Conservation (phyloP, 2,329 filamentous ascomycete genomes). For the Simplicillium aogashimaense region DNA sequence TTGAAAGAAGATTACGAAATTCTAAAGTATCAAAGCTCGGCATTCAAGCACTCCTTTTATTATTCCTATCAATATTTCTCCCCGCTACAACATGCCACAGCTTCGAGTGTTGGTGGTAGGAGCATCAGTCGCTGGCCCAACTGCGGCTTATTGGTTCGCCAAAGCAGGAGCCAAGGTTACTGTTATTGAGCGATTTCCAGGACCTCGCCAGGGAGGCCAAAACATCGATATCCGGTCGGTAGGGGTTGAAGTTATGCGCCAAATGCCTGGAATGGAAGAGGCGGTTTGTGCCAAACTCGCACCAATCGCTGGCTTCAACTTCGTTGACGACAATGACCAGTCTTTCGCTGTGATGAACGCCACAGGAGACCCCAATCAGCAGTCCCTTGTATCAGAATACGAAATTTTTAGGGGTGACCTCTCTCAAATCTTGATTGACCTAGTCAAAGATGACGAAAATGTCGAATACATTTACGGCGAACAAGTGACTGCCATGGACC, state of each 20-base stretch:
- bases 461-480: conserved; percentile 3
- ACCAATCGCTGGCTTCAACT: conserved; percentile 29
- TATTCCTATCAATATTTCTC: no score
- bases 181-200: conserved; percentile 26
- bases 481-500: neutral
- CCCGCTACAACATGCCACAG: conserved; percentile 4
- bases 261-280: conserved; percentile 26
- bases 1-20: no score
- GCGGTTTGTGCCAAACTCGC: conserved; percentile 17
- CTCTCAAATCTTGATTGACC: neutral
- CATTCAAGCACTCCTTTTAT: no score
- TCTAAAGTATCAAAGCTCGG: no score
- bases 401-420: no score
- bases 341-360: conserved; percentile 22
- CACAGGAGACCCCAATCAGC: conserved; percentile 26
- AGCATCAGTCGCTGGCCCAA: conserved; percentile 22
- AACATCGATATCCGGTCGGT: conserved; percentile 25
- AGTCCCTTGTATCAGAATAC: conserved; percentile 30
- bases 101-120: conserved; percentile 17
- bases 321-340: conserved; percentile 26
- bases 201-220: conserved; percentile 17
- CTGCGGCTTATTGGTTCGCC: conserved; percentile 19
- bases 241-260: conserved; percentile 25
- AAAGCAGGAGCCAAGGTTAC: conserved; percentile 21
- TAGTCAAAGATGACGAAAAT: neutral